Percentiles rank a stretch among this genome's conserved stretches.
phyloP scores from a whole-genome alignment of 768 basidiomycete species.

The Suillus sp. region DNA sequence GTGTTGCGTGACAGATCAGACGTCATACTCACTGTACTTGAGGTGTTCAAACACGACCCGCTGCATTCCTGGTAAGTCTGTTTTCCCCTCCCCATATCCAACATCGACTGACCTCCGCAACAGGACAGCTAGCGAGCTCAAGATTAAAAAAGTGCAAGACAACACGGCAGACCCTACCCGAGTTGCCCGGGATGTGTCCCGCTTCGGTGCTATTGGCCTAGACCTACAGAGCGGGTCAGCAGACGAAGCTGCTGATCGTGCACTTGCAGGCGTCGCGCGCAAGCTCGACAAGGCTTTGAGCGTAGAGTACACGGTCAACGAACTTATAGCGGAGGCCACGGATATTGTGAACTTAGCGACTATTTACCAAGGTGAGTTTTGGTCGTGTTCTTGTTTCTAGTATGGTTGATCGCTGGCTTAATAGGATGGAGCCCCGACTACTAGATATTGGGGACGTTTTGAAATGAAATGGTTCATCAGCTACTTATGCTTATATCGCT shows the following conservation, averaged over 20 bases:
- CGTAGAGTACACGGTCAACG: slow-evolving; percentile 92
- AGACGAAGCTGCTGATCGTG: slow-evolving; percentile 89
- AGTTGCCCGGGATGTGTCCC: slow-evolving; percentile 26
- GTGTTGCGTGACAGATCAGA: slow-evolving; percentile 85
- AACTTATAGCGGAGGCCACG: slow-evolving; percentile 86
- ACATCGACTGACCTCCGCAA: neutral
- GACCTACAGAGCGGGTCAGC: slow-evolving; percentile 67
- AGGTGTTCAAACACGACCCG: slow-evolving; percentile 97
- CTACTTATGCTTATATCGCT: neutral
- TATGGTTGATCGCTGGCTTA: slow-evolving; percentile 5
- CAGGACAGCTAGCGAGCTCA: slow-evolving; percentile 80
- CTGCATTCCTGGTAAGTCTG: slow-evolving; percentile 80
- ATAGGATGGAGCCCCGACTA: slow-evolving; percentile 48
- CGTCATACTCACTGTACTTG: slow-evolving; percentile 91
- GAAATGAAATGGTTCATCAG: neutral
- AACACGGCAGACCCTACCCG: slow-evolving; percentile 30
- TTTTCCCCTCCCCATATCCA: neutral
- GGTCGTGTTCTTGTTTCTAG: neutral
- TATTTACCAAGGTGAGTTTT: slow-evolving; percentile 70
- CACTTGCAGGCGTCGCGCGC: slow-evolving; percentile 72
- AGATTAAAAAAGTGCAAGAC: slow-evolving; percentile 66
- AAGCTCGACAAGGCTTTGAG: slow-evolving; percentile 87
- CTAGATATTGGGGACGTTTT: slow-evolving; percentile 20
- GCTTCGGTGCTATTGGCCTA: slow-evolving; percentile 51
- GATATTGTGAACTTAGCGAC: slow-evolving; percentile 72